Base-by-base conservation (phyloP, 352 stramenopile genomes). In the Phytopythium vexans region DNA sequence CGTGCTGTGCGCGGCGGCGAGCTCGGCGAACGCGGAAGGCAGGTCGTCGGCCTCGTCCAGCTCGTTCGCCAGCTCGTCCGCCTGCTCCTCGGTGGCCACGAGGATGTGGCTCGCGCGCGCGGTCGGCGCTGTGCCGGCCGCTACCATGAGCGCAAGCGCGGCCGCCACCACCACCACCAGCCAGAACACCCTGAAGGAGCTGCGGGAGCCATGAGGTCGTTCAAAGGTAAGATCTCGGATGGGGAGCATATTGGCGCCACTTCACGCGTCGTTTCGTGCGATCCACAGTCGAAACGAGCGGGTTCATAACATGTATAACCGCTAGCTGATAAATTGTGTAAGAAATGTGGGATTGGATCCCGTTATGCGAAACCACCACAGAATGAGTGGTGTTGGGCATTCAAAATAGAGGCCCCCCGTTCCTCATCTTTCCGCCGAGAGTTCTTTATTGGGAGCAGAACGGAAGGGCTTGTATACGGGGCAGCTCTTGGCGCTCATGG, bases 31-130 rank as follows among this genome's bases (percentile, higher is more conserved):
- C 52, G 66, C 57, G 34, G 49, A 60, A 40, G 68, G 43, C 15
- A 88, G 66, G 41, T 89, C 69, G 52, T 77, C 62, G 4, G 74
- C 69, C 33, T 49, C 44, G 40, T 77, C 47, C 53, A 90, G 52
- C 43, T 88, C 58, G 52, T 54, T 48, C 42, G 71, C 50, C 47
- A 90, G 68, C 14, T 77, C 64, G 59, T 89, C 79, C 40, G 66
- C 66, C 45, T 88, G 67, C 27, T 58, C 52, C 60, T 92, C 77
- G 2, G 72, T 85, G 40, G 71, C 60, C 37, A 92, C 75, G 43
- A 92, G 64, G 59, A 92, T 90, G 66, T 92, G 82, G 58, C 79
- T 89, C 40, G 79, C 79, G 37, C 77, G 73, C n/a, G 79, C 77
- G n/a, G 48, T 69, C 4, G 72, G 72, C 32, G 68, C 70, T 0